Base-by-base conservation (phyloP, 73 alveolate species). In the Paramecium biaurelia region DNA sequence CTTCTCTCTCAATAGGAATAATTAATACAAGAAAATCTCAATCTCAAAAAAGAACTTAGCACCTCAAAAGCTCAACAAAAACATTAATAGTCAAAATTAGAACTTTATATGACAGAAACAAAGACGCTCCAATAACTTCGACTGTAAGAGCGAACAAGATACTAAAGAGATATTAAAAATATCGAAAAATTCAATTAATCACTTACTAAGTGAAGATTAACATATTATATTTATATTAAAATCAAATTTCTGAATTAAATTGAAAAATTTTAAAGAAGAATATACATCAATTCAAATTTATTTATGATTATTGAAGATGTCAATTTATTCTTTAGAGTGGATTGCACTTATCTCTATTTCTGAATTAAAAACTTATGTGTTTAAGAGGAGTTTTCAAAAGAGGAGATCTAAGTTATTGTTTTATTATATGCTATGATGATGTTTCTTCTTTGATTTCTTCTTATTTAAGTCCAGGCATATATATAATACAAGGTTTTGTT, bases 81-180 rank as follows among this genome's bases (percentile, higher is more conserved):
- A 26, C 49, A 30, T 20, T 12, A 26, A 24, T 30, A 30, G 15
- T 20, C 26, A 63, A 63, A 63, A 63, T n/a, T 63, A 30, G 84
- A 63, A 26, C 45, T 63, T 2, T 63, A 63, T 14, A 63, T 63
- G 43, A 63, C 84, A 3, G 84, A 63, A 20, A 63, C 84, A 26
- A 63, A 63, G 49, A 63, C 84, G 49, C 84, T 63, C 26, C 49
- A 63, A 63, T 63, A 63, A 63, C 84, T 63, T 63, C 84, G 84
- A 63, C 45, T 63, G 11, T 63, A 63, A 63, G 84, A 63, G 84
- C 84, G 84, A 63, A 63, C 84, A 12, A 26, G 84, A 26, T 63
- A 63, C 45, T 32, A 63, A 32, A 63, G 84, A 26, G 84, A 63
- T 32, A 26, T 63, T 32, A 63, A 18, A 63, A 63, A 63, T 63